Conservation (phyloP, 495 filamentous ascomycete genomes). For the Poronia punctata region DNA sequence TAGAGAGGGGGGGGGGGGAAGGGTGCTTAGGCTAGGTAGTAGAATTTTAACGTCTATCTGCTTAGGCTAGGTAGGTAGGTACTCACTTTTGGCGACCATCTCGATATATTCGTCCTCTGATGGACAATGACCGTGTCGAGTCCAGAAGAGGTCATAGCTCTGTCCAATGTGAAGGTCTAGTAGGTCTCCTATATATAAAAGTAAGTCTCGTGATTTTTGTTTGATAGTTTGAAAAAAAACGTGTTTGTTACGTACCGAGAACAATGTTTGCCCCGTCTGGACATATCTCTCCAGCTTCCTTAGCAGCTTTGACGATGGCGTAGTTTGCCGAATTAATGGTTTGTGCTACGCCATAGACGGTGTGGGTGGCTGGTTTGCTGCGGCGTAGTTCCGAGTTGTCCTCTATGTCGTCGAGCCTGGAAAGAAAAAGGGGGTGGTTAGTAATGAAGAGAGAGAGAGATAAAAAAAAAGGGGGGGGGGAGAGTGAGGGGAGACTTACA, state of each 20-base stretch:
- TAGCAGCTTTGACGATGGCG: slow-evolving; percentile 35
- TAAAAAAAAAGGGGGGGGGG: not conserved
- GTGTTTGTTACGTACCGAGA: no score
- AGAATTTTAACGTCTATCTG: no score
- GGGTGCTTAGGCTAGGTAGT: no score
- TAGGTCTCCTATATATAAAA: not conserved
- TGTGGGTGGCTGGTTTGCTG: slow-evolving; percentile 30
- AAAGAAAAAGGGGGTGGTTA: not conserved
- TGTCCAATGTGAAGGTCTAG: slow-evolving; percentile 25
- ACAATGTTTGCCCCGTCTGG: no score
- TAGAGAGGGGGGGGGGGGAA: no score
- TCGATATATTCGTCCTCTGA: slow-evolving; percentile 28
- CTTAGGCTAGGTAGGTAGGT: no score
- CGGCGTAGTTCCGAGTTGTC: slow-evolving; percentile 33
- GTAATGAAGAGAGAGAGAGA: no score
- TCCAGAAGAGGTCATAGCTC: slow-evolving; percentile 35
- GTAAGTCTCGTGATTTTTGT: slow-evolving; percentile 6
- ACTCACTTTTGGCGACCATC: slow-evolving; percentile 27
- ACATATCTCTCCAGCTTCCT: no score
- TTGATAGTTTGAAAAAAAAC: no score
- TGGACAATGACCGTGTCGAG: slow-evolving; percentile 20
- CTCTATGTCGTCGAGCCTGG: slow-evolving; percentile 35
- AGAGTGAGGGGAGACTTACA: slow-evolving; percentile 2
- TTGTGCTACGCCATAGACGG: slow-evolving; percentile 31
- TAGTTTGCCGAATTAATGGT: slow-evolving; percentile 50